Conservation (phyloP, 139 green algal genomes). For the Closterium sp. region DNA sequence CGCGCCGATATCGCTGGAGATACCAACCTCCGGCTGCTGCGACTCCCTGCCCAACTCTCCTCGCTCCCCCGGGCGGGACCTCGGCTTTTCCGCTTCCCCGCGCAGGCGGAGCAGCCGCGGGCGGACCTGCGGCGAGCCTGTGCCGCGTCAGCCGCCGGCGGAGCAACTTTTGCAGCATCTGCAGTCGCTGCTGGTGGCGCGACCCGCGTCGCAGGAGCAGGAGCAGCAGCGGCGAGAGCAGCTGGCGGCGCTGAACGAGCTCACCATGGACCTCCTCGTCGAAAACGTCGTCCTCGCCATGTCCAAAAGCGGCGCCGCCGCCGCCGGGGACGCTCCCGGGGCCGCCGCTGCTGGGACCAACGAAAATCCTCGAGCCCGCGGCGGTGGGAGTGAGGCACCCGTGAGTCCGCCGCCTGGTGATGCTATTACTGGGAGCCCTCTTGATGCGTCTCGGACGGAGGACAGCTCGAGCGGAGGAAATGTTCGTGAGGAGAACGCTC, state of each 20-base stretch:
- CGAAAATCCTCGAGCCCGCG: not conserved
- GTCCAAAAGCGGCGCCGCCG: not conserved
- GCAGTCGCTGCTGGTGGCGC: not conserved
- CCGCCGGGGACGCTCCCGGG: not conserved
- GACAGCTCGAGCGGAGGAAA: not conserved
- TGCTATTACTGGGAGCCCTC: not conserved
- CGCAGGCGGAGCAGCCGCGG: not conserved
- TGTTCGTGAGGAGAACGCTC: not conserved
- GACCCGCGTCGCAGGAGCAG: not conserved
- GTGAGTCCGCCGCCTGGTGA: not conserved
- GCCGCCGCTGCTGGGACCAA: not conserved
- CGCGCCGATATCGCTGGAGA: not conserved
- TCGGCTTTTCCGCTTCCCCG: not conserved
- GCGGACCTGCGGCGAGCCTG: not conserved
- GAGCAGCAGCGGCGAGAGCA: not conserved
- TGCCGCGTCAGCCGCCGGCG: not conserved
- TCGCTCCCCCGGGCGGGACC: not conserved
- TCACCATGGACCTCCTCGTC: not conserved
- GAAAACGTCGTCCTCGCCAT: not conserved
- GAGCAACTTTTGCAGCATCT: not conserved
- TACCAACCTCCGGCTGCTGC: not conserved
- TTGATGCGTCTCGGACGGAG: not conserved
- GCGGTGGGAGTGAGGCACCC: not conserved
- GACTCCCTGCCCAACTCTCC: not conserved
- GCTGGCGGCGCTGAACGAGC: not conserved